phyloP scores from a whole-genome alignment of 2,329 filamentous ascomycete species.

The Fusarium anguioides region DNA sequence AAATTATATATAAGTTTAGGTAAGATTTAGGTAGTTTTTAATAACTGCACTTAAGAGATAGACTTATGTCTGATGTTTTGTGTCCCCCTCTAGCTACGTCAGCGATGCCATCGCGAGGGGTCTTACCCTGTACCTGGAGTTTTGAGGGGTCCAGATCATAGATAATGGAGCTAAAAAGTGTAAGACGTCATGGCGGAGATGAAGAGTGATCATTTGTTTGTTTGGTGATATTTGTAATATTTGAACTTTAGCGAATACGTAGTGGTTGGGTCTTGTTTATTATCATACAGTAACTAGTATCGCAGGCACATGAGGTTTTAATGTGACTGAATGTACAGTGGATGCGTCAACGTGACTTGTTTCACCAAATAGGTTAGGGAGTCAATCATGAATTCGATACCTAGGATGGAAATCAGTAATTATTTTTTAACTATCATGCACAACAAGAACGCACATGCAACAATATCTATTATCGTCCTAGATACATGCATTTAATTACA shows the following conservation, averaged over 20 bases:
- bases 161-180: neutral
- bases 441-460: neutral
- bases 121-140: slow-evolving; percentile 26
- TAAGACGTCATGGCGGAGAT: neutral
- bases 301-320: neutral
- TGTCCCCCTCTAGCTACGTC: no score
- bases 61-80: no score
- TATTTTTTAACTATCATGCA: neutral
- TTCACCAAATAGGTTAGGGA: neutral
- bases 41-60: no score
- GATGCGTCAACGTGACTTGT: neutral
- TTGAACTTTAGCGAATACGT: neutral
- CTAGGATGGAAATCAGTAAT: neutral
- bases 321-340: neutral
- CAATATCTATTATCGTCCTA: neutral
- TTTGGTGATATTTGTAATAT: neutral
- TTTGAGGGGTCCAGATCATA: neutral
- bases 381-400: neutral
- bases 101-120: slow-evolving; percentile 29
- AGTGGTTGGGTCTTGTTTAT: no score
- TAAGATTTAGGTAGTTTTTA: no score
- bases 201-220: neutral
- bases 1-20: no score
- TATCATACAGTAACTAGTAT: no score
- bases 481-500: neutral